phyloP scores from a whole-genome alignment of 495 filamentous ascomycete species.

The Talaromyces trachyspermus region DNA sequence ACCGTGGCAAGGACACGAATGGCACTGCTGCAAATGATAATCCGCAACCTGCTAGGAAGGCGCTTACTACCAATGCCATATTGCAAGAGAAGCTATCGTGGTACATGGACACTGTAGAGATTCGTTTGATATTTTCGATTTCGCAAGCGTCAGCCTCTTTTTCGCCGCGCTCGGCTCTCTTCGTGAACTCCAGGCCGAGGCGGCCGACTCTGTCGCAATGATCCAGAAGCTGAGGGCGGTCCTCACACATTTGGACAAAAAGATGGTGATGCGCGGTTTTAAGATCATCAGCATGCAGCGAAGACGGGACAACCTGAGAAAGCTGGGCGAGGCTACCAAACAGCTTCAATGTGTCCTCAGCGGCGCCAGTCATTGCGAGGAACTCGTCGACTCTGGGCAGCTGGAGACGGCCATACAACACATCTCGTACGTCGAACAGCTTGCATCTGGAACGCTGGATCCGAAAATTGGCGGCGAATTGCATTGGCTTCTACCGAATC shows the following conservation, averaged over 20 bases:
- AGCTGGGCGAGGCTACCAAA: constrained; percentile 70
- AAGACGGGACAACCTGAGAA: constrained; percentile 74
- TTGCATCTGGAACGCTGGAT: constrained; percentile 61
- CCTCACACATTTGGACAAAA: constrained; percentile 67
- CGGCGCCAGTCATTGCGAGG: constrained; percentile 67
- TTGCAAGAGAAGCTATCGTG: constrained; percentile 86
- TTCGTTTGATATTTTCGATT: constrained; percentile 78
- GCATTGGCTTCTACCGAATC: constrained; percentile 9
- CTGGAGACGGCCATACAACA: constrained; percentile 69
- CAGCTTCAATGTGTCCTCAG: constrained; percentile 75
- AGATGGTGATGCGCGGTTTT: constrained; percentile 79
- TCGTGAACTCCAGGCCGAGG: constrained; percentile 69
- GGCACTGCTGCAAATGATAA: constrained; percentile 23
- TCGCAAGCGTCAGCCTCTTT: constrained; percentile 72
- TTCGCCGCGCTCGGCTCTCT: constrained; percentile 77
- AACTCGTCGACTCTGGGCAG: constrained; percentile 69
- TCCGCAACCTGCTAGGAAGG: constrained; percentile 44
- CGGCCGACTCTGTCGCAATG: constrained; percentile 65
- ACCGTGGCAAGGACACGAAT: not conserved
- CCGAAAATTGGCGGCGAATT: constrained; percentile 17
- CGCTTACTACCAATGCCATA: constrained; percentile 78
- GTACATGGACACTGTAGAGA: constrained; percentile 90
- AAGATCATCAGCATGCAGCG: constrained; percentile 77
- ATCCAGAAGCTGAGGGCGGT: constrained; percentile 75
- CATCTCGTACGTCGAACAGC: constrained; percentile 65